phyloP scores from a whole-genome alignment of 2,329 filamentous ascomycete genomes.

The Spiromastix sp. region DNA sequence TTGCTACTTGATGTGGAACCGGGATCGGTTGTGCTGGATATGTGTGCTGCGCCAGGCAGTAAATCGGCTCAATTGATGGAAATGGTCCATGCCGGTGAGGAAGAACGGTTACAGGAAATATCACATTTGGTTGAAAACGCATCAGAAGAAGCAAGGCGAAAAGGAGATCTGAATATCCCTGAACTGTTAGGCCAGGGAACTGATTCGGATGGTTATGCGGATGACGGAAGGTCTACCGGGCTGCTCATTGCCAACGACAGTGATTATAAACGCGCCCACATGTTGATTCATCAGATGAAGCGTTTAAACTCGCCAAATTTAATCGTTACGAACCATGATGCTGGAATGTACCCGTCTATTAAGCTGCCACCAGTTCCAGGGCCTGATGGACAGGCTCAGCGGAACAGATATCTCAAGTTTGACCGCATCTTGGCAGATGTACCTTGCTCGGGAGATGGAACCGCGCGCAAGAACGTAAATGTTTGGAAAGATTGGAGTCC shows the following conservation, averaged over 20 bases:
- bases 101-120: conserved; percentile 67
- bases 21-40: conserved; percentile 85
- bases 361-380: conserved; percentile 56
- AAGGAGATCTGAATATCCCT: conserved; percentile 16
- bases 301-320: conserved; percentile 92
- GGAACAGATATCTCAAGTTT: conserved; percentile 77
- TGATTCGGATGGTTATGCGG: conserved; percentile 48
- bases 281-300: conserved; percentile 97
- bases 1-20: conserved; percentile 83
- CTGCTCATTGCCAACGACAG: conserved; percentile 91
- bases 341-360: conserved; percentile 88
- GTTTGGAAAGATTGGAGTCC: conserved; percentile 95
- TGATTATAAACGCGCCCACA: conserved; percentile 93
- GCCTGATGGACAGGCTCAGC: conserved; percentile 42
- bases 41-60: conserved; percentile 94
- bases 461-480: conserved; percentile 81
- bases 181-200: conserved; percentile 28
- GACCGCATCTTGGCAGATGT: conserved; percentile 95
- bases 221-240: conserved; percentile 81
- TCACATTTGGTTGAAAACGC: conserved; percentile 53
- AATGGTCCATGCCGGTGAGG: conserved; percentile 86
- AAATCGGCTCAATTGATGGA: conserved; percentile 94
- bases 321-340: conserved; percentile 95
- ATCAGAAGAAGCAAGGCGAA: conserved; percentile 21
- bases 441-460: conserved; percentile 92